Conservation (phyloP, 2,329 filamentous ascomycete genomes). For the Colletotrichum liriopes region DNA sequence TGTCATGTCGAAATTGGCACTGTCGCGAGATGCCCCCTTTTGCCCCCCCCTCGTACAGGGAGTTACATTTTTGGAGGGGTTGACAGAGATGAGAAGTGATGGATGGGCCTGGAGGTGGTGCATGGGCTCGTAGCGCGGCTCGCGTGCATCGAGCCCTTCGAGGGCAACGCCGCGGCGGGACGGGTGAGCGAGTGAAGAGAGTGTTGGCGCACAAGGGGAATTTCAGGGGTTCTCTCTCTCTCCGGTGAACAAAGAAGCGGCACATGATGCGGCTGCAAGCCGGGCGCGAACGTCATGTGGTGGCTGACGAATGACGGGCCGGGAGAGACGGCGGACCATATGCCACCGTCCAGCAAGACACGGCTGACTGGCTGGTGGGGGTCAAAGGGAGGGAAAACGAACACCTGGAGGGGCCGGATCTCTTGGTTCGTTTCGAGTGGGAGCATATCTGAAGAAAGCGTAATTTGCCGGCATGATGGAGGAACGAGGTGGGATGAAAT, state of each 20-base stretch:
- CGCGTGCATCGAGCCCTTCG: not conserved
- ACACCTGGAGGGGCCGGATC: slow-evolving; percentile 16
- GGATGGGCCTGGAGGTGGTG: not conserved
- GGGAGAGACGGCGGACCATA: not conserved
- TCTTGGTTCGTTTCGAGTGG: slow-evolving; percentile 33
- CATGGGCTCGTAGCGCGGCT: slow-evolving; percentile 4
- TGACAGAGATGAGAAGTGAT: slow-evolving; percentile 30
- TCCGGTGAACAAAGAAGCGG: slow-evolving; percentile 31
- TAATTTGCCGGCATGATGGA: slow-evolving; percentile 36
- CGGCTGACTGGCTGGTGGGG: slow-evolving; percentile 22
- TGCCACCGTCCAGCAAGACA: slow-evolving; percentile 9
- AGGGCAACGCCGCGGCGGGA: slow-evolving; percentile 4
- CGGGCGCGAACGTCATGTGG: slow-evolving; percentile 40
- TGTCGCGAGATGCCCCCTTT: slow-evolving; percentile 29
- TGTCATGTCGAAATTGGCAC: slow-evolving; percentile 39
- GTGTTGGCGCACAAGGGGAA: slow-evolving; percentile 1
- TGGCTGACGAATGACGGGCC: slow-evolving; percentile 34
- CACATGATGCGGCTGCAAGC: slow-evolving; percentile 40
- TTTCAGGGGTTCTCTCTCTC: slow-evolving; percentile 16
- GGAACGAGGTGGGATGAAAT: slow-evolving; percentile 8
- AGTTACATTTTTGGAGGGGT: slow-evolving; percentile 24
- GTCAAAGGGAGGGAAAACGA: slow-evolving; percentile 8
- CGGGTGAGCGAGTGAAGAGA: slow-evolving; percentile 1
- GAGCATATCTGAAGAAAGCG: not conserved
- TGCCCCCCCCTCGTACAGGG: not conserved